phyloP scores from a whole-genome alignment of 2,329 filamentous ascomycete species.

The Colletotrichum destructivum region DNA sequence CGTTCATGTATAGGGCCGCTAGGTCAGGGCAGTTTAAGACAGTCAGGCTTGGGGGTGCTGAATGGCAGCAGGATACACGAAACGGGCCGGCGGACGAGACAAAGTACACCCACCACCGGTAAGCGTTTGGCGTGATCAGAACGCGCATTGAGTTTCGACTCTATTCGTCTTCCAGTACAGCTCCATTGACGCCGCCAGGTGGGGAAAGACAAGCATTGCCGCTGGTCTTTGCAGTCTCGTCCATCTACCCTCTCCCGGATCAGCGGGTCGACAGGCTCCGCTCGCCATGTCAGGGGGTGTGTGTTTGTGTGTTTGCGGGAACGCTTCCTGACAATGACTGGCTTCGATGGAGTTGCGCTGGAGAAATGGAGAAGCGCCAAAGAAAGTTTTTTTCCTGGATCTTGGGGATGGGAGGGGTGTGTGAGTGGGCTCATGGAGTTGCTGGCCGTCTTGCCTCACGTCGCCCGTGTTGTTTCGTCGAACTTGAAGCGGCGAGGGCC shows the following conservation, averaged over 20 bases:
- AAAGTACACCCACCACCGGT: background rate
- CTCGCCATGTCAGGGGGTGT: conserved; percentile 25
- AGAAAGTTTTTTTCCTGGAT: conserved; percentile 36
- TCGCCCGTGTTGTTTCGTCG: conserved; percentile 6
- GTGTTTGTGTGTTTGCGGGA: conserved; percentile 11
- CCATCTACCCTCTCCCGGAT: conserved; percentile 33
- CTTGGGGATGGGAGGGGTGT: conserved; percentile 30
- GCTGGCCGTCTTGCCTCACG: conserved; percentile 36
- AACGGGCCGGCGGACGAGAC: conserved; percentile 5
- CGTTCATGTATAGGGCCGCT: background rate
- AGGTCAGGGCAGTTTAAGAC: background rate
- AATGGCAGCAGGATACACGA: conserved; percentile 13
- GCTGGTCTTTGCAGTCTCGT: conserved; percentile 1
- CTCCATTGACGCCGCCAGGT: background rate
- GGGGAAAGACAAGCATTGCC: conserved; percentile 9
- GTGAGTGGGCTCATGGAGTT: conserved; percentile 39
- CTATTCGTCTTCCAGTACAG: background rate
- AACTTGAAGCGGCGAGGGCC: background rate
- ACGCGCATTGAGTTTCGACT: background rate
- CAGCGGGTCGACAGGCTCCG: conserved; percentile 42
- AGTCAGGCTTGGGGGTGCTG: background rate
- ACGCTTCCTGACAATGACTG: background rate
- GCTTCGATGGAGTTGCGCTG: conserved; percentile 6
- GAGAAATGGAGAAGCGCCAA: conserved; percentile 17
- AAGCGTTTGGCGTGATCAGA: background rate